Base-by-base conservation (phyloP, 169 alveolate species). In the Plasmodium cynomolgi region DNA sequence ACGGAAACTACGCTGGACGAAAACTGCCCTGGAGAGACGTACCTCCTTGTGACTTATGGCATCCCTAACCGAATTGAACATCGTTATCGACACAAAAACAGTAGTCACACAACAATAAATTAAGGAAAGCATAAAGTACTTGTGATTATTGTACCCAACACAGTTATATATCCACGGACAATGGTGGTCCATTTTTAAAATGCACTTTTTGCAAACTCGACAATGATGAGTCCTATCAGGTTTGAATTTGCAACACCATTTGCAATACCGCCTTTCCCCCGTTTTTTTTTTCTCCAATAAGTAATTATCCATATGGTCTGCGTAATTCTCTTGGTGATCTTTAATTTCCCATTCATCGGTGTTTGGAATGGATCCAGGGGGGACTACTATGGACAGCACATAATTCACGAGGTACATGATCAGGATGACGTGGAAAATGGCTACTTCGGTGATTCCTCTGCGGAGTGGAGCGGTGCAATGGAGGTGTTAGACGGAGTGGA, bases 161-260 rank as follows among this genome's bases (percentile, higher is more conserved):
- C 98, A 97, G 83, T 97, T 97, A 95, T 95, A 94, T 81, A 97
- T 97, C 99, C 99, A 97, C 20, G 98, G 99, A 75, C 99, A 97
- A 92, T 97, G 99, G 71, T 97, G 99, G 95, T 97, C 99, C 99
- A 97, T 97, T 93, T 96, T 97, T 62, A 97, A 93, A 47, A 97
- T 98, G 75, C 99, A 97, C 20, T 90, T 92, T 26, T 97, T 95
- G 71, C 98, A 97, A n/a, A 96, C 97, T 6, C 98, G 95, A 86
- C 96, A 95, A 91, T 95, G 98, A 81, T 96, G 97, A 44, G 98
- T 92, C 72, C 97, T 83, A 92, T 96, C 97, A 33, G 98, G 97
- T 85, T 96, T 97, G 84, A 83, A 96, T 58, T 92, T 94, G 83
- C 93, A 91, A 39, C 97, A 96, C 98, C 98, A 95, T 90, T 95